A percentile compares a stretch with the other conserved stretches of the same genome.
Conservation (phyloP, 2,329 filamentous ascomycete genomes). For the Chaetomiaceae sp. region DNA sequence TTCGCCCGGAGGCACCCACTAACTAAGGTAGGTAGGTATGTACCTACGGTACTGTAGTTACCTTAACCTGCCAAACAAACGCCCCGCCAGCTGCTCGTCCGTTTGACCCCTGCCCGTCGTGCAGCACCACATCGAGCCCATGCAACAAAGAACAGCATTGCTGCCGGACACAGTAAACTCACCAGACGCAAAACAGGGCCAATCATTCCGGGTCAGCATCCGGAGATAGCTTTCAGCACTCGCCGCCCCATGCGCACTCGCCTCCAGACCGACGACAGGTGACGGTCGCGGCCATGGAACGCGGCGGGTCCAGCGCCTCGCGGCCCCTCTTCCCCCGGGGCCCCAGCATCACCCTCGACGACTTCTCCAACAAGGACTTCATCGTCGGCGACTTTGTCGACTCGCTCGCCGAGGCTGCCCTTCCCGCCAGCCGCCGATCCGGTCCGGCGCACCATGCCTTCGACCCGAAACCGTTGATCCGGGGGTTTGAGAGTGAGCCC, state of each 20-base stretch:
- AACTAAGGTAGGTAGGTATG: too few species aligned
- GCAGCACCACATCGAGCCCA: background rate
- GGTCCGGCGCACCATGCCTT: constrained; percentile 63
- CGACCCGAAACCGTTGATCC: constrained; percentile 93
- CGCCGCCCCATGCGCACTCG: constrained; percentile 13
- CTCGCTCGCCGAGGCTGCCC: constrained; percentile 77
- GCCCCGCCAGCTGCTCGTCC: background rate
- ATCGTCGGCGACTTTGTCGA: constrained; percentile 98
- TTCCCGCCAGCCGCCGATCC: constrained; percentile 76
- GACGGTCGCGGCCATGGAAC: constrained; percentile 36
- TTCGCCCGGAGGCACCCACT: too few species aligned
- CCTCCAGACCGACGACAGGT: constrained; percentile 19
- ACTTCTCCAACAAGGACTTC: constrained; percentile 86
- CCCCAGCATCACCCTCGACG: constrained; percentile 81
- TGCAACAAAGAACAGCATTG: too few species aligned
- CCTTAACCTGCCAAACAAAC: too few species aligned
- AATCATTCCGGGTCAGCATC: background rate
- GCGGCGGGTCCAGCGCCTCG: constrained; percentile 42
- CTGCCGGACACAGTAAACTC: background rate
- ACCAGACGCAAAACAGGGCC: background rate
- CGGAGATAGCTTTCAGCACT: background rate
- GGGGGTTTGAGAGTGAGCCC: constrained; percentile 74
- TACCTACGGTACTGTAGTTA: too few species aligned
- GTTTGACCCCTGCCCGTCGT: background rate
- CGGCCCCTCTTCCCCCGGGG: constrained; percentile 71